Evolutionary conservation across 2,329 filamentous ascomycete genomes (phyloP), one percentile per base, ranked within the genome.

Genomic region (Fusarium kyushuense): DNA sequence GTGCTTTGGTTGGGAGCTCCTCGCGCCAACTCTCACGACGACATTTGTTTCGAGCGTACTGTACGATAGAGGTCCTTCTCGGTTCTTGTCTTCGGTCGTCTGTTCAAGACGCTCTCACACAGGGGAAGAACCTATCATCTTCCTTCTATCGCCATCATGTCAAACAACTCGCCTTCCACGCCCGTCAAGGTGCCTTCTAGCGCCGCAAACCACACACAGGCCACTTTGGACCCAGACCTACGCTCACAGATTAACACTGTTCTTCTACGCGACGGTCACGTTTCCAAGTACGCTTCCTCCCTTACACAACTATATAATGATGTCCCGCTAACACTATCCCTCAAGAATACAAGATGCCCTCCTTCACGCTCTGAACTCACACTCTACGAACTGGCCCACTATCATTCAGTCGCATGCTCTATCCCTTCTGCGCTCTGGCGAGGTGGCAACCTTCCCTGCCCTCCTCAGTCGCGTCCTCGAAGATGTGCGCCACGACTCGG

Each of bases 331-430:
- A 61, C 67, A 69, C 25, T 32, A 42, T 29, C 36, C 25, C 32
- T 32, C 6, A 33, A 74, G 88, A 70, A 90, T 90, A 71, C 87
- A 90, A 81, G 87, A 90, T 58, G 79, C 84, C 42, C 84, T 90
- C 74, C 84, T 90, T 41, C 87, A 90, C 79, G 77, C 85, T 63
- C 85, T 90, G 53, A 81, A 90, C 76, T 80, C 87, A 48, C 82
- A 89, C 78, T 76, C 81, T 6, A 79, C 84, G 67, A 88, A 90
- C 81, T 90, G 88, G 88, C 87, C 88, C 3, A 88, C 88, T 13
- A 73, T 80, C 48, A 80, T 90, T 65, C 86, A 90, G 72, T 77
- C 79, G 55, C 87, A 89, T 77, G 88, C 88, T 38, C 83, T 90
- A 33, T 69, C 82, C 21, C 84, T 90, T 68, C 84, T 90, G 25